phyloP scores from a whole-genome alignment of 176 grass and related monocot genomes.

The Coix lacrymajobi region DNA sequence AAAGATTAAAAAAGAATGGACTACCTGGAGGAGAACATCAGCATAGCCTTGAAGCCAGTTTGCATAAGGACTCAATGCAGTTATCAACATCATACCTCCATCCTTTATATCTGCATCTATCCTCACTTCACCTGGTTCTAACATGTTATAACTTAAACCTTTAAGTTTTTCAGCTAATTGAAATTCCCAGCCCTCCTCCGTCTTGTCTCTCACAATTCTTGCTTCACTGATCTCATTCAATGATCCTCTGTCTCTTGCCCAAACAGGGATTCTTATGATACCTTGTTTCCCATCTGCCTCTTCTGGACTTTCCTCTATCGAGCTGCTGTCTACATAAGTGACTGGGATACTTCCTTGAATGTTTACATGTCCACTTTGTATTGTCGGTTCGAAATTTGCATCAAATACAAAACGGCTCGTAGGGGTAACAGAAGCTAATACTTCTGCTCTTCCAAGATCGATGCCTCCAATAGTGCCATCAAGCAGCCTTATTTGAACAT shows the following conservation, averaged over 20 bases:
- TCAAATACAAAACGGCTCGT: slow-evolving; percentile 83
- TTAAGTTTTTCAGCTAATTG: slow-evolving; percentile 96
- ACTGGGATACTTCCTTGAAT: slow-evolving; percentile 93
- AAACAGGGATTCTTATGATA: slow-evolving; percentile 88
- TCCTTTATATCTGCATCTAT: slow-evolving; percentile 98
- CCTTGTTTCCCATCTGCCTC: slow-evolving; percentile 50
- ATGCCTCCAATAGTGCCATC: slow-evolving; percentile 89
- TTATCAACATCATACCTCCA: slow-evolving; percentile 93
- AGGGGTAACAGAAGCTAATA: slow-evolving; percentile 89
- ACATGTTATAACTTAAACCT: slow-evolving; percentile 88
- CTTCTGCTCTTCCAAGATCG: slow-evolving; percentile 88
- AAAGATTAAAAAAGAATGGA: slow-evolving; percentile 14
- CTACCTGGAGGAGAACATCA: slow-evolving; percentile 90
- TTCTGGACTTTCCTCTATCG: slow-evolving; percentile 56
- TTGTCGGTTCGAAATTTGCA: slow-evolving; percentile 84
- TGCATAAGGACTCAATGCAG: slow-evolving; percentile 84
- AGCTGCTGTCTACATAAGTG: slow-evolving; percentile 71
- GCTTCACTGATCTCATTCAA: slow-evolving; percentile 70
- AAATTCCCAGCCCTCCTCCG: slow-evolving; percentile 88
- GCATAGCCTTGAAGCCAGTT: slow-evolving; percentile 97
- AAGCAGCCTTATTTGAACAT: slow-evolving; percentile 94
- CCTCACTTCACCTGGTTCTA: slow-evolving; percentile 86
- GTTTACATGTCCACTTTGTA: slow-evolving; percentile 95
- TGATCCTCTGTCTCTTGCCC: slow-evolving; percentile 64
- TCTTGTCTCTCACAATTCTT: slow-evolving; percentile 73